Percentiles rank a stretch among this genome's conserved stretches.
These are phyloP conservation scores for Pythium sukuiense DNA, from an alignment of 352 stramenopile species.

Conservation along the genomic window DNA sequence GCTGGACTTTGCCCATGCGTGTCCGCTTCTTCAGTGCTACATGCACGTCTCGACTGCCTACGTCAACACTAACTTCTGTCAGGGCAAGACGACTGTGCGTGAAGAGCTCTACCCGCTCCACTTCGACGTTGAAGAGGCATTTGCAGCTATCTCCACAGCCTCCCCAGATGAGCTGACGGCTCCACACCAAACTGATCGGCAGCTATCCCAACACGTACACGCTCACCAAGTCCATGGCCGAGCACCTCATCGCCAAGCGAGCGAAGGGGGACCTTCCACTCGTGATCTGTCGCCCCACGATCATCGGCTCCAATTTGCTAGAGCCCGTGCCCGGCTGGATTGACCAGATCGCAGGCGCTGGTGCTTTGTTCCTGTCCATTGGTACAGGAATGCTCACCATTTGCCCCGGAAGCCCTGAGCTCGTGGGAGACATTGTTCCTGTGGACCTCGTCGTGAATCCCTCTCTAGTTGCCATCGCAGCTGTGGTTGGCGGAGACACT, in stretches of 20 bases:
- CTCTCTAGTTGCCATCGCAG: constrained; percentile 57
- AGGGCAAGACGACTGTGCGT: constrained; percentile 2
- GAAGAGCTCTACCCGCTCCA: constrained; percentile 80
- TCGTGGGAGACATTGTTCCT: constrained; percentile 80
- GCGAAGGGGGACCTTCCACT: constrained; percentile 45
- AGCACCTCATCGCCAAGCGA: constrained; percentile 63
- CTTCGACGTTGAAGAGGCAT: constrained; percentile 68
- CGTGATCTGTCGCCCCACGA: constrained; percentile 78
- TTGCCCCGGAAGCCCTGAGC: constrained; percentile 67
- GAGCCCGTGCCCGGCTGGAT: constrained; percentile 80
- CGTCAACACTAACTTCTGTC: neutral
- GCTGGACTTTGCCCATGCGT: constrained; percentile 13
- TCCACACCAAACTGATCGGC: constrained; percentile 74
- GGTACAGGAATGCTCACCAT: constrained; percentile 77
- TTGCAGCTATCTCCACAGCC: constrained; percentile 47
- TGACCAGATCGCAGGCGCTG: constrained; percentile 72
- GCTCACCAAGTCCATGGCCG: constrained; percentile 86
- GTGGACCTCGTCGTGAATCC: constrained; percentile 79
- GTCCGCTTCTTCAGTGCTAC: too few species aligned
- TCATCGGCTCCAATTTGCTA: constrained; percentile 79
- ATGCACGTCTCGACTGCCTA: too few species aligned
- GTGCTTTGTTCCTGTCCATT: constrained; percentile 69
- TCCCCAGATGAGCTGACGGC: constrained; percentile 44
- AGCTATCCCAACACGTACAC: constrained; percentile 88
- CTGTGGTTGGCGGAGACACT: constrained; percentile 12